Percentiles rank a stretch among this genome's conserved stretches.
These are phyloP conservation scores for Pyrenochaeta sp. DNA, from an alignment of 2,329 filamentous ascomycete genomes.

Conservation along the genomic window DNA sequence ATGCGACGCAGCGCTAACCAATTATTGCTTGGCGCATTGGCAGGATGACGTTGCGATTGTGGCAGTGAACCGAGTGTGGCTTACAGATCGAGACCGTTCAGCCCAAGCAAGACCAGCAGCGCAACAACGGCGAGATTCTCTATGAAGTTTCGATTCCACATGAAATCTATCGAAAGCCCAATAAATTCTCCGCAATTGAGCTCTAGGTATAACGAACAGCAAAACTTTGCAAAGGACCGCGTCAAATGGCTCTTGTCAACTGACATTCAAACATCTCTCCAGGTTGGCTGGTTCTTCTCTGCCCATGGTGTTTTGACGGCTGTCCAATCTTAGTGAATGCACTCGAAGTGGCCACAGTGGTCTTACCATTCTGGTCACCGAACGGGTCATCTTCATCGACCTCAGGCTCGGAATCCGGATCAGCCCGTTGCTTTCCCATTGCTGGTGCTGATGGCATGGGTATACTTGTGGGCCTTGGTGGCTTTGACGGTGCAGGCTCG, in stretches of 20 bases:
- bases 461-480: slow-evolving; percentile 57
- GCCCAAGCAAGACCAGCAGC: too few species aligned
- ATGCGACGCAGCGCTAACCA: slow-evolving; percentile 21
- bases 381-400: slow-evolving; percentile 83
- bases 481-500: slow-evolving; percentile 57
- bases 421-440: slow-evolving; percentile 50
- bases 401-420: slow-evolving; percentile 65
- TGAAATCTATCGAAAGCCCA: background rate
- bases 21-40: slow-evolving; percentile 17
- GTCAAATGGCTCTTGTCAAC: background rate
- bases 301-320: slow-evolving; percentile 63
- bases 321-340: slow-evolving; percentile 21
- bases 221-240: background rate
- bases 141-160: background rate
- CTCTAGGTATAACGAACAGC: background rate
- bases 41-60: slow-evolving; percentile 34
- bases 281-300: slow-evolving; percentile 43
- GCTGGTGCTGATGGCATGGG: slow-evolving; percentile 45
- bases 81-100: background rate
- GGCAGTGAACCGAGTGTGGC: slow-evolving; percentile 18
- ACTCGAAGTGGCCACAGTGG: background rate
- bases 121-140: too few species aligned
- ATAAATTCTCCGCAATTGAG: background rate
- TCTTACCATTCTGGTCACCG: slow-evolving; percentile 74
- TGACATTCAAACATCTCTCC: slow-evolving; percentile 50